Evolutionary conservation across 2,329 filamentous ascomycete species (phyloP), one percentile per base, ranked within the genome.

Genomic region (Aspergillus brunneoviolaceus): DNA sequence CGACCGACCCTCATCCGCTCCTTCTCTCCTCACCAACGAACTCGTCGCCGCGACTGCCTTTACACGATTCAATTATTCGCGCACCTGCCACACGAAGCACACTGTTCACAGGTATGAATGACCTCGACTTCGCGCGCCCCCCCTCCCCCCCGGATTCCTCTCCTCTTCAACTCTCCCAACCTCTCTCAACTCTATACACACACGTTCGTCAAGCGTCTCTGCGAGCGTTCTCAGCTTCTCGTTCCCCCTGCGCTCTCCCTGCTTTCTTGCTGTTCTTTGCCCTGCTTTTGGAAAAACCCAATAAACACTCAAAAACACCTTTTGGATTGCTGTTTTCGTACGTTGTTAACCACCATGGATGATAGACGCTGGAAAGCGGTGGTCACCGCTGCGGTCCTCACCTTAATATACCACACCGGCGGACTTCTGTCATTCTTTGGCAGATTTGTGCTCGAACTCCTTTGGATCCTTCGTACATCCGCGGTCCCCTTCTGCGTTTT

Each of bases 21-120:
- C 10, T 48, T 25, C 29, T 33, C 14, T 45, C 33, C 23, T 49
- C 61, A 33, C 27, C 56, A 16, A 35, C 35, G 63, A 64, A 64
- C 39, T 63, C 23, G 49, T 33, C 53, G 49, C 50, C 62, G 66
- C 57, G 65, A 60, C 50, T 70, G 49, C 57, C 57, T 59, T 63
- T 63, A 48, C 60, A 19, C 55, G 63, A 48, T 61, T 25, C 57
- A 42, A 56, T 56, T 60, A 57, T 60, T 61, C 65, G 57, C 49
- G 54, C 58, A 47, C 54, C 50, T 66, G 59, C 58, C 59, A 56
- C 52, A 16, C 48, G 52, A 50, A 57, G 31, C 51, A 57, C 47
- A 45, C 19, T 57, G 29, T 57, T 42, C 19, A 29, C 59, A 31
- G 39, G 39, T 45, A 45, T 45, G 39, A 45, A 29, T 29, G 27